Base-by-base conservation (phyloP, 495 filamentous ascomycete genomes). In the Astrothelium macrocarpum region DNA sequence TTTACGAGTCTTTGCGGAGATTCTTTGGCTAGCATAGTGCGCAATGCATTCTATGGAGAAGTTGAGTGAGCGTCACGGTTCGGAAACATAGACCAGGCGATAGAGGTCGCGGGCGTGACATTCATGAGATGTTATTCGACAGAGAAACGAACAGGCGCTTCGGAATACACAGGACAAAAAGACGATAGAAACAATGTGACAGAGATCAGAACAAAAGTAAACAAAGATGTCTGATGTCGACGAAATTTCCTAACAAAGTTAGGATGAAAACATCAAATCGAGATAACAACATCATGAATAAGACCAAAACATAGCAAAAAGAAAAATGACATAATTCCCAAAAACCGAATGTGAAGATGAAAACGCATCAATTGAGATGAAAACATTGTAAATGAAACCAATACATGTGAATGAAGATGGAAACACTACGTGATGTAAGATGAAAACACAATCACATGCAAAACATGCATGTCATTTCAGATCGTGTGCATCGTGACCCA, bases 1-100 rank as follows among this genome's bases (percentile, higher is more conserved):
- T 97, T 34, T 97, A 90, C 73, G 92, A 97, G 77, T 85, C 84
- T 45, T 77, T 97, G 75, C 88, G 87, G 73, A 81, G 77, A 60
- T 79, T 83, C 71, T 82, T 91, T 74, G 72, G 72, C 65, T 80
- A 69, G 79, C 11, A 26, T 39, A 14, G 14, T 39, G 34, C n/a
- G n/a, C n/a, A n/a, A 39, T 39, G 5, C 34, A 14, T 5, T 3
- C 1, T 26, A 16, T 56, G 4, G 4, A 4, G 23, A 9, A 56
- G 49, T n/a, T 56, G 49, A 12, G 16, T 56, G n/a, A n/a, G n/a
- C n/a, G n/a, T n/a, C n/a, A n/a, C n/a, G n/a, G 34, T 39, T 14
- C 5, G 34, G 5, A 39, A 39, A 39, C 5, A 39, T 39, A 39
- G 14, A 39, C 34, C 34, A 39, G 34, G 34, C 34, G 14, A n/a